Base-by-base conservation (phyloP, 73 alveolate genomes). In the Paramecium octaurelia region DNA sequence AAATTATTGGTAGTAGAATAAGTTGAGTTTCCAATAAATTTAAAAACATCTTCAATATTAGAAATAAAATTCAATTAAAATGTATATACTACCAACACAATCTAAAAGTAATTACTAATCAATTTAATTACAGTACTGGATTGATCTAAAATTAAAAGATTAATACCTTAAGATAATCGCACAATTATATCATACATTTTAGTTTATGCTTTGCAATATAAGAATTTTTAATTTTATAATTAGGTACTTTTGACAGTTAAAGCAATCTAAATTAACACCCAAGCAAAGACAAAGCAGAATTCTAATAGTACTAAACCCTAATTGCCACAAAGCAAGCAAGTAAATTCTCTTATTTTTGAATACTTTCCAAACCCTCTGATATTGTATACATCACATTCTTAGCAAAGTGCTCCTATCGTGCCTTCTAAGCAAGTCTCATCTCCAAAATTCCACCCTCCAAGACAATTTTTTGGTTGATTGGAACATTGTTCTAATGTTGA, bases 391-490 rank as follows among this genome's bases (percentile, higher is more conserved):
- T 75, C 88, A 36, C 88, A 75, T 75, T 75, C 88, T 40, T 36
- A 12, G 38, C 88, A 75, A 16, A 75, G 29, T 2, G 88, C 88
- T 31, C 88, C 88, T 10, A 75, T 2, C 8, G 35, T 31, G 7
- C 88, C 88, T 36, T 29, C 20, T 9, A 31, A 14, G n/a, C 88
- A 75, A 3, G 64, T n/a, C 3, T 34, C 35, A 36, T 75, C 88
- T 75, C 88, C 88, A 12, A 75, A 16, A 2, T 36, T 36, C 88
- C 88, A 75, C 14, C 88, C 88, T 75, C 88, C 88, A 31, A 75
- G 27, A 75, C 88, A 75, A 75, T 75, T 75, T 34, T 36, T 75
- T 11, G 83, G 43, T n/a, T 58, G 9, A 36, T 87, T 87, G 9
- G 27, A 64, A 46, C 93, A 87, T 54, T 4, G 21, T 4, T 54